Evolutionary conservation across 2,329 filamentous ascomycete species (phyloP), one percentile per base, ranked within the genome.

Genomic region (Coniosporium tulheliwenetii): DNA sequence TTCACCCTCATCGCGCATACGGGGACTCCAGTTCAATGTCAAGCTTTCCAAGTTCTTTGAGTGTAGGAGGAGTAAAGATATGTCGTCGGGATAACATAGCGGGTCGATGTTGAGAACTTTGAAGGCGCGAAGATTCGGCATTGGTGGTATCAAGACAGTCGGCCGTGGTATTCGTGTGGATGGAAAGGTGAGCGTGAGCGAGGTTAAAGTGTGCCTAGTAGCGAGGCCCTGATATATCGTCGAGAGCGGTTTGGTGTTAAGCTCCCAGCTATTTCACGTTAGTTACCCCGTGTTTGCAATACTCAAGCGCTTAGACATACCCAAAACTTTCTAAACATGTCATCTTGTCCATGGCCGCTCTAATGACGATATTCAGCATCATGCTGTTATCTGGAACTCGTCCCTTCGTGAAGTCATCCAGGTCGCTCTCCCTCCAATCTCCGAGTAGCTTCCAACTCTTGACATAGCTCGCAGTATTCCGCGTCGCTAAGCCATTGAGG

Each of bases 371-470:
- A 51, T 75, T 77, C 50, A 79, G 58, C 63, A 79, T 66, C 71
- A 79, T 77, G 32, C 66, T 70, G 36, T 70, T 74, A 56, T 79
- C 75, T n/a, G 75, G 72, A 40, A 79, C 69, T 32, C 73, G 61
- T 0, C 75, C 74, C 37, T 67, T 68, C 42, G 69, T 67, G 53
- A 74, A 70, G 45, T 77, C 73, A 40, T 76, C 69, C 15, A 71
- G 49, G 40, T 73, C 71, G 39, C 65, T 58, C 49, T 77, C 74
- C 41, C 64, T 65, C 71, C 71, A 78, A 19, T 73, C 63, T 15
- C 75, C 75, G 30, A 63, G 57, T 31, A 79, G 48, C 2, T 62
- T 58, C 43, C 77, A 65, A 14, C 63, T 64, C 44, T 63, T 62
- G 14, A 79, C 69, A 37, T 77, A 63, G 12, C 61, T 53, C 32